Evolutionary conservation across 2,329 filamentous ascomycete genomes (phyloP), one percentile per base, ranked within the genome.

Genomic region (Penicillium sp.): DNA sequence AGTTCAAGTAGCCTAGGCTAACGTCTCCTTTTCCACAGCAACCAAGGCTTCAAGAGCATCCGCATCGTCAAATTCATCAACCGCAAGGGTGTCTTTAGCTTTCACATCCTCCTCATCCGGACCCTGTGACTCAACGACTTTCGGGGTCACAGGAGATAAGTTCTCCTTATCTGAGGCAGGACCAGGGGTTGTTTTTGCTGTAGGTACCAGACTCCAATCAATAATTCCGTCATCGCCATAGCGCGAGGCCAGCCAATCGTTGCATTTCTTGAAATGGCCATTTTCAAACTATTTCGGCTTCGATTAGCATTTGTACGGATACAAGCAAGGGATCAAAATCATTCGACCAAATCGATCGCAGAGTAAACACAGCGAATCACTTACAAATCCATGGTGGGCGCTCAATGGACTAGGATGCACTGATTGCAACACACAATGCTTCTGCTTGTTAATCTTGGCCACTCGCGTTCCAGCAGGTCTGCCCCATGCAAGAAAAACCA

Each of bases 401-500:
- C 87, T 94, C 51, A 96, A 67, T n/a, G 93, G 93, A 64, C 88
- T 95, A 0, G 93, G 93, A 69, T 98, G 93, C 34, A 90, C 89
- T 57, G 83, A 86, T 68, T 85, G 83, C 50, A 98, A 73, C 25
- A 98, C 87, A 31, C 87, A 75, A 69, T 98, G 91, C 56, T 77
- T 83, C 50, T 79, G 74, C 35, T 68, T 72, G 59, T 93, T 84
- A 36, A 97, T 76, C 53, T 81, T 84, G 28, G 76, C 70, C 15
- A 94, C 87, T 40, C 90, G 75, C 70, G 87, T 86, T 40, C 83
- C 85, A 0, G 93, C 93, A 1, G 88, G 87, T 4, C 75, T 81
- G 11, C 93, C 93, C 93, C 93, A 98, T 1, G 91, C 91, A 65
- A 98, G 72, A 62, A 96, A 98, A 4, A 96, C 93, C 1, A 98